Percentiles rank a stretch among this genome's conserved stretches.
Conservation (phyloP, 225 moss, liverwort and hornwort species). For the Bryoerythrophyllum caledonicum region DNA sequence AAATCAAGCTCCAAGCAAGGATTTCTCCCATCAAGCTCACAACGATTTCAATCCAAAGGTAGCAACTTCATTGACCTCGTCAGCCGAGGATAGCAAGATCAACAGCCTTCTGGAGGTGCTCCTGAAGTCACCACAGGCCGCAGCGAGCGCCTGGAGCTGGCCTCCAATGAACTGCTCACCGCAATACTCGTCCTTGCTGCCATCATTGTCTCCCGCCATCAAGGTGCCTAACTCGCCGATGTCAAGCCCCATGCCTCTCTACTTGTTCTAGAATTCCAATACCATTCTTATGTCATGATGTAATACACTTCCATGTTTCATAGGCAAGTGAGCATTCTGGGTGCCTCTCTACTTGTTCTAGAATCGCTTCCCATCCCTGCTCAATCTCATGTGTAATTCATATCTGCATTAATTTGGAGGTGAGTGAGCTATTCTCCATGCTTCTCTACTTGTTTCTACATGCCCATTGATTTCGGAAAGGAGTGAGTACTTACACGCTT, state of each 20-base stretch:
- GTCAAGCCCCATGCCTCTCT: slow-evolving; percentile 40
- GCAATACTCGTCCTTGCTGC: slow-evolving; percentile 26
- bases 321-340: too few relatives aligned
- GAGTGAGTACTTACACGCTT: too few relatives aligned
- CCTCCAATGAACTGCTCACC: slow-evolving; percentile 45
- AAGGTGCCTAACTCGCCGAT: slow-evolving; percentile 40
- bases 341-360: too few relatives aligned
- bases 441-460: too few relatives aligned
- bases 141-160: slow-evolving; percentile 40
- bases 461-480: too few relatives aligned
- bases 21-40: not conserved
- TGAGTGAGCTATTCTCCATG: too few relatives aligned
- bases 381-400: too few relatives aligned
- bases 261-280: slow-evolving; percentile 22
- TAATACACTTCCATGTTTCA: too few relatives aligned
- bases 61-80: not conserved
- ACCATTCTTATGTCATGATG: too few relatives aligned
- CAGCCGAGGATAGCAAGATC: slow-evolving; percentile 34
- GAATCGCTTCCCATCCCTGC: not conserved
- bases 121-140: slow-evolving; percentile 36
- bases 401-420: too few relatives aligned
- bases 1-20: not conserved
- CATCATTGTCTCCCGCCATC: slow-evolving; percentile 36
- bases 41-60: not conserved
- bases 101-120: slow-evolving; percentile 34